Base-by-base conservation (phyloP, 2,329 filamentous ascomycete species). In the Drechslerella stenobrocha region DNA sequence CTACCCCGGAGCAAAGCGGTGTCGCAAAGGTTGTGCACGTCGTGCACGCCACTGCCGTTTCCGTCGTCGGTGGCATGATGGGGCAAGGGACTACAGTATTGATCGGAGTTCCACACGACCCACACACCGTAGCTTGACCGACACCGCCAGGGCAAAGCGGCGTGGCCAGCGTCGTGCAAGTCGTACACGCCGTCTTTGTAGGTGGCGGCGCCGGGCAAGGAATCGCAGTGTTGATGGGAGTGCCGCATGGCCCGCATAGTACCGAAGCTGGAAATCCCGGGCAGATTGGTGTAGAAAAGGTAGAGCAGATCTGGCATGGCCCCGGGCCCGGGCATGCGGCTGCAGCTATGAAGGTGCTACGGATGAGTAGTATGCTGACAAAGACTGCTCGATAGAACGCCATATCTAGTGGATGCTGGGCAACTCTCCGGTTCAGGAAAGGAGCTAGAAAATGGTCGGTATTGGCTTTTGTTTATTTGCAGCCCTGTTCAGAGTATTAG, bases 81-180 rank as follows among this genome's bases (percentile, higher is more conserved):
- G 60, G 60, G 23, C 60, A 65, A 15, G 60, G 60, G 1, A 65
- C 40, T 46, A 52, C 40, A 34, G 48, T 58, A 34, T 22, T 37
- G 20, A 66, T 58, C n/a, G 61, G 42, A 23, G 28, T 13, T 3
- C 61, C 61, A 24, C 61, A 66, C 15, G 52, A 53, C 11, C 61
- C 61, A 22, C 61, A 66, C 13, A 66, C 18, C 15, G 61, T 66
- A 9, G 61, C 61, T 26, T 52, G 61, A 8, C 37, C 61, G 9
- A 40, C 26, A 34, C 48, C 53, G 4, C 57, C 57, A 24, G 61
- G 53, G 18, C 61, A 66, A 11, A 66, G 44, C 9, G 61, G 61
- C 22, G 52, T 66, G 13, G 18, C 4, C 4, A 18, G 15, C 15
- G 57, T 24, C 5, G 5, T 30, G 20, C 46, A 52, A 1, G 35